Evolutionary conservation across 345 rosid species (phyloP).

Genomic region (Trapa incisa): DNA sequence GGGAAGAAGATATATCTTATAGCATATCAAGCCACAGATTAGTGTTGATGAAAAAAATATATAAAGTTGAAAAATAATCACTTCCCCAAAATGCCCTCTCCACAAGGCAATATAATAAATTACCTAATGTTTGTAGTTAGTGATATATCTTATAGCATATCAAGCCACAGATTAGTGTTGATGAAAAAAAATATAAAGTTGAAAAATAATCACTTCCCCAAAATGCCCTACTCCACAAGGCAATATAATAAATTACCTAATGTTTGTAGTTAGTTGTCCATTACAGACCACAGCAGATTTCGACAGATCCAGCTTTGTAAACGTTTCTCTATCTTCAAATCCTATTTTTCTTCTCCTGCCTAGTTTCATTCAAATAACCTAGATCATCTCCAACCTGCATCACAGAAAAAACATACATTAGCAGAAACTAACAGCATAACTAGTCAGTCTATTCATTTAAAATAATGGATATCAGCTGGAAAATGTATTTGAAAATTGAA

Average conservation of each 20-base stretch:
- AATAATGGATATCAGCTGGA: not conserved
- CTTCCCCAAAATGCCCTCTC: not conserved
- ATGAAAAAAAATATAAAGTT: not conserved
- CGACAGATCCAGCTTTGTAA: not conserved
- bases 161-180: not conserved
- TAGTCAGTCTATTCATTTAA: not conserved
- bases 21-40: not conserved
- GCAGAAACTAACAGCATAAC: not conserved
- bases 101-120: not conserved
- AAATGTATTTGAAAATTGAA: not conserved
- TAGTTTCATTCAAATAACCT: not conserved
- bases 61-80: not conserved
- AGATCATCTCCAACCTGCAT: not conserved
- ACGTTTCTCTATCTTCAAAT: not conserved
- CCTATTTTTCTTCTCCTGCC: not conserved
- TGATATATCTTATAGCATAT: not conserved
- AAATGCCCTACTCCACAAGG: not conserved
- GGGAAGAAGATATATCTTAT: not conserved
- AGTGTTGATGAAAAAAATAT: not conserved
- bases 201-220: not conserved
- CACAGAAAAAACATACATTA: not conserved
- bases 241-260: not conserved
- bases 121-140: not conserved
- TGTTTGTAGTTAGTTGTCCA: not conserved
- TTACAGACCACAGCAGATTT: not conserved